Conservation (phyloP, 73 alveolate genomes). For the Paramecium octaurelia region DNA sequence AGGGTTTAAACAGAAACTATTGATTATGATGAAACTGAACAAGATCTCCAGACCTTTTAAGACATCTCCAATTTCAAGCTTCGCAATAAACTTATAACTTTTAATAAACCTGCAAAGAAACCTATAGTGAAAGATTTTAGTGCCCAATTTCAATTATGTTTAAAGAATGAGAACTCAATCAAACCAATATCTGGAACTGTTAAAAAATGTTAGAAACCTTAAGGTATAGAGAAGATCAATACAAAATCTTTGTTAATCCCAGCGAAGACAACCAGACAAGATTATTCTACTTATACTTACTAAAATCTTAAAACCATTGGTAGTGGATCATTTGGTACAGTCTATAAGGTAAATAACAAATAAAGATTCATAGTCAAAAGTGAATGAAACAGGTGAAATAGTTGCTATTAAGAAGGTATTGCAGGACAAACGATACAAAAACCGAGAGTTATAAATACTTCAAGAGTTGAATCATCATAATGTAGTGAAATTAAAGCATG, state of each 20-base stretch:
- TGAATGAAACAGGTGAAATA: slow-evolving; percentile 70
- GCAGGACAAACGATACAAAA: slow-evolving; percentile 77
- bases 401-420: slow-evolving; percentile 82
- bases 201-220: neutral
- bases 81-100: neutral
- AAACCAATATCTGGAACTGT: neutral
- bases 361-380: neutral
- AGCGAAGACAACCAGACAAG: neutral
- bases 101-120: neutral
- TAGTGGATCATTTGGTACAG: slow-evolving; percentile 64
- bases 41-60: neutral
- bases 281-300: slow-evolving; percentile 16
- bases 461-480: slow-evolving; percentile 75
- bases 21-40: neutral
- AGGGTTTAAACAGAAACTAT: neutral
- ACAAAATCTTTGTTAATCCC: neutral
- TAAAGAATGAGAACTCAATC: neutral
- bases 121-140: neutral
- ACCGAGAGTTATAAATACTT: slow-evolving; percentile 72
- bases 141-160: neutral
- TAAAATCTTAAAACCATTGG: slow-evolving; percentile 40
- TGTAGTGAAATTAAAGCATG: slow-evolving; percentile 64
- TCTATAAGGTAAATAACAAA: slow-evolving; percentile 41
- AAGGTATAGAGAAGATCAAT: neutral
- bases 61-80: neutral